Percentiles rank a stretch among this genome's conserved stretches.
Evolutionary conservation across 139 green algal genomes (phyloP).

Genomic region (Desmodesmus armatus): DNA sequence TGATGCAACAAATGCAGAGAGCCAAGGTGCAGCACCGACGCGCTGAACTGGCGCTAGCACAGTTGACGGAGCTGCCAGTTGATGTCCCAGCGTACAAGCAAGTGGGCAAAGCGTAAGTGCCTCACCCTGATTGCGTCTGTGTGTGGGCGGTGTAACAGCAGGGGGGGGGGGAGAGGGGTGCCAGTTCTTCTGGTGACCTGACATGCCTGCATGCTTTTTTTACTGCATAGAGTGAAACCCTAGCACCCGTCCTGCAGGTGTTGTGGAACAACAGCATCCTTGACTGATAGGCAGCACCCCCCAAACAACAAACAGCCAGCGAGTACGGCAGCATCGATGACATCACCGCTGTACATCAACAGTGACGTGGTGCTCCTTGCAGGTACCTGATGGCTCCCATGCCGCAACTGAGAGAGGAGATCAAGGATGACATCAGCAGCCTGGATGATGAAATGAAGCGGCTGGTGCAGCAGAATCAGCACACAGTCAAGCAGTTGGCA

Average conservation of each 20-base stretch:
- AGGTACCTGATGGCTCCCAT: slow-evolving; percentile 45
- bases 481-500: slow-evolving; percentile 5
- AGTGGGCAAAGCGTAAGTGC: slow-evolving; percentile 46
- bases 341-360: too few species aligned
- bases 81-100: slow-evolving; percentile 29
- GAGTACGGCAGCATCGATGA: too few species aligned
- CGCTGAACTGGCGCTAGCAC: slow-evolving; percentile 37
- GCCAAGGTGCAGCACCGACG: not conserved
- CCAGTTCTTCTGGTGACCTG: not conserved
- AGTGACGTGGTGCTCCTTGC: too few species aligned
- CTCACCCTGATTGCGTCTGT: too few species aligned
- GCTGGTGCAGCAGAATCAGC: slow-evolving; percentile 25
- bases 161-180: too few species aligned
- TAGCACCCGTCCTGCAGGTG: too few species aligned
- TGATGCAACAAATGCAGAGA: slow-evolving; percentile 34
- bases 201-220: not conserved
- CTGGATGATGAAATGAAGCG: slow-evolving; percentile 12
- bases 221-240: too few species aligned
- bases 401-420: slow-evolving; percentile 16
- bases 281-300: too few species aligned
- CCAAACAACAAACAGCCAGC: too few species aligned
- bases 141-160: too few species aligned
- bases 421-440: slow-evolving; percentile 16
- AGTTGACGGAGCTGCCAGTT: slow-evolving; percentile 23
- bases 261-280: too few species aligned